Conservation (phyloP, 2,329 filamentous ascomycete species). For the Epichloe aotearoae region DNA sequence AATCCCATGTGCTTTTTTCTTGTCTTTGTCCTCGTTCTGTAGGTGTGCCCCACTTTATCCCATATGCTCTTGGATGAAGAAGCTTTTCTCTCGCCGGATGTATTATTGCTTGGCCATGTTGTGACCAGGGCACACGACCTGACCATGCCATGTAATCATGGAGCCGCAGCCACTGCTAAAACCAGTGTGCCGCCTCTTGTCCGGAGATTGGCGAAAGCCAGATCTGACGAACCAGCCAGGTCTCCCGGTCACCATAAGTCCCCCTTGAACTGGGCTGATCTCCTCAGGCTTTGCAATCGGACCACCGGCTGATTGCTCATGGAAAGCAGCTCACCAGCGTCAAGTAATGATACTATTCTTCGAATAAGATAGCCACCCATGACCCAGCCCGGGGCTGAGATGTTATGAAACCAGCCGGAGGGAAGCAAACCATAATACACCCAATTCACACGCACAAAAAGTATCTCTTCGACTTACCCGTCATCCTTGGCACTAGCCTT, state of each 20-base stretch:
- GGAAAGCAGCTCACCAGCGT: background rate
- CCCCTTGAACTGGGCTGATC: background rate
- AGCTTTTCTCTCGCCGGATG: background rate
- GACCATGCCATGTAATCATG: background rate
- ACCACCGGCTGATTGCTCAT: background rate
- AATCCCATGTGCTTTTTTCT: background rate
- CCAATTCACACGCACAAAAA: background rate
- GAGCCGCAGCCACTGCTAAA: background rate
- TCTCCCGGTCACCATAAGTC: background rate
- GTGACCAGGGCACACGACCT: background rate
- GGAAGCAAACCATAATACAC: background rate
- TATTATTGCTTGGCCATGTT: background rate
- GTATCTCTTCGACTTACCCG: constrained; percentile 22
- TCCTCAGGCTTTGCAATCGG: background rate
- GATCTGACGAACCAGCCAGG: background rate
- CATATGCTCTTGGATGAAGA: background rate
- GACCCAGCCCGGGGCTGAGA: background rate
- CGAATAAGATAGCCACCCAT: background rate
- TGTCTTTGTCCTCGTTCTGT: background rate
- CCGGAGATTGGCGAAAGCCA: background rate
- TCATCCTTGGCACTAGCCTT: constrained; percentile 52
- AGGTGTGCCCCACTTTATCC: background rate
- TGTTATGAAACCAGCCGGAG: background rate
- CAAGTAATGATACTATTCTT: background rate
- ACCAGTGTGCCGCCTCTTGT: background rate